Evolutionary conservation across 441 rosid species (phyloP).

Genomic region (Brassica hybrid): DNA sequence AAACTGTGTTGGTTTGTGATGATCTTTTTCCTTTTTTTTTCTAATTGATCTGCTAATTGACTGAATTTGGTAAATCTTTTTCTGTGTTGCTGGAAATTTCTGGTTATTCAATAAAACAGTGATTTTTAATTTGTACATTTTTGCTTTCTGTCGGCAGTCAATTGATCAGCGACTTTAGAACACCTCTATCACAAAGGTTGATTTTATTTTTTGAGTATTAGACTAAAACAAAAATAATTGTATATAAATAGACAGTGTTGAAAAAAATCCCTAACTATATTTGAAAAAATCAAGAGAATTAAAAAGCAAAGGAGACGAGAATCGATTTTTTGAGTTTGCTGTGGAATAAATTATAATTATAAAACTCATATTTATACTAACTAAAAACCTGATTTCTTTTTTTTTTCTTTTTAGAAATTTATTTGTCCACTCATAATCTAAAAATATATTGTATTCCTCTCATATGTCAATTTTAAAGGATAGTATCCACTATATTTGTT

Average conservation of each 20-base stretch:
- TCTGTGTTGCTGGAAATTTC: conserved; percentile 6
- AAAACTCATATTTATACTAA: no score
- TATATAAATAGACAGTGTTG: neutral
- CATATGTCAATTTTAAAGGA: no score
- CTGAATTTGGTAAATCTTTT: conserved; percentile 37
- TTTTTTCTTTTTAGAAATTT: no score
- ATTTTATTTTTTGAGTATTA: neutral
- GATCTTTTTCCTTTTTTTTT: neutral
- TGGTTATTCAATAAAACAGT: conserved; percentile 33
- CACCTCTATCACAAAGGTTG: neutral
- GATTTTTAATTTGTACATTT: neutral
- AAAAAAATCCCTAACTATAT: neutral
- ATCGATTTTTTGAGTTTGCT: no score
- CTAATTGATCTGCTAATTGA: conserved; percentile 26
- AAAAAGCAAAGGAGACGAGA: no score
- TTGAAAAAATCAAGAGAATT: no score
- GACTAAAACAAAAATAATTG: neutral
- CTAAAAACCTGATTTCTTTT: no score
- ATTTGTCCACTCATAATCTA: no score
- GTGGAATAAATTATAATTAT: no score
- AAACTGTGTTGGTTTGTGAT: conserved; percentile 79
- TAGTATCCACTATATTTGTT: no score
- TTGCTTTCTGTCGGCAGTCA: conserved; percentile 1
- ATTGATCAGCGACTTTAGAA: neutral
- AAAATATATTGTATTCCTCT: no score